A percentile compares a stretch with the other conserved stretches of the same genome.
Evolutionary conservation across 2,329 filamentous ascomycete species (phyloP).

Genomic region (Chaetoscypha palmicola): DNA sequence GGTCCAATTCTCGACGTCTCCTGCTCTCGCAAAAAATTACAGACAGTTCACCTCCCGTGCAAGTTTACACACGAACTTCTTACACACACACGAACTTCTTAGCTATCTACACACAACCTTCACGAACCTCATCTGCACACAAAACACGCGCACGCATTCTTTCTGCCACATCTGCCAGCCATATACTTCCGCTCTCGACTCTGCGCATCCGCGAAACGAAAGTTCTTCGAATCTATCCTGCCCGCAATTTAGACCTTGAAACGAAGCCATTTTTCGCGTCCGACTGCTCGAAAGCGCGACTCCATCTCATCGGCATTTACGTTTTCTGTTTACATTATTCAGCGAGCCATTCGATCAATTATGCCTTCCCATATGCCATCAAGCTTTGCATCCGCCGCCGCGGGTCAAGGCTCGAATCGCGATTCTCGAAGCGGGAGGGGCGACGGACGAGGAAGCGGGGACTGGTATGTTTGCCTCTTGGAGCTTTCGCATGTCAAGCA

Average conservation of each 20-base stretch:
- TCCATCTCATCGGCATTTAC: slow-evolving; percentile 7
- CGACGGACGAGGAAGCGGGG: slow-evolving; percentile 55
- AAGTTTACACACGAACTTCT: too few relatives aligned
- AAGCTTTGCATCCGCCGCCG: slow-evolving; percentile 77
- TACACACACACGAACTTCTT: too few relatives aligned
- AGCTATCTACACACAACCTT: background rate
- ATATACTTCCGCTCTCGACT: background rate
- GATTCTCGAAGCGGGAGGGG: slow-evolving; percentile 52
- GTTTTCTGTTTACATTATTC: slow-evolving; percentile 11
- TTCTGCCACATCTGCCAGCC: too few relatives aligned
- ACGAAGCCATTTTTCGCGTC: slow-evolving; percentile 13
- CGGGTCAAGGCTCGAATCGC: slow-evolving; percentile 62
- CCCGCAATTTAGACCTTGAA: slow-evolving; percentile 3
- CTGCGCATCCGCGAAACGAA: background rate
- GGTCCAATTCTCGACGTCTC: background rate
- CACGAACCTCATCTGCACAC: background rate
- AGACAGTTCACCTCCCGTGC: background rate
- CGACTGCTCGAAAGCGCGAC: slow-evolving; percentile 17
- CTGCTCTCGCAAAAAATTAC: background rate
- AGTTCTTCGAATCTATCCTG: slow-evolving; percentile 1
- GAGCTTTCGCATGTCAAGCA: background rate
- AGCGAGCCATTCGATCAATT: slow-evolving; percentile 18
- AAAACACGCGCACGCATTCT: background rate
- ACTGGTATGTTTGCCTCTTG: slow-evolving; percentile 55
- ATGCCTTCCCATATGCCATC: slow-evolving; percentile 74